These are phyloP conservation scores for Aphanocladium album DNA, from an alignment of 2,329 filamentous ascomycete species.

Conservation along the genomic window DNA sequence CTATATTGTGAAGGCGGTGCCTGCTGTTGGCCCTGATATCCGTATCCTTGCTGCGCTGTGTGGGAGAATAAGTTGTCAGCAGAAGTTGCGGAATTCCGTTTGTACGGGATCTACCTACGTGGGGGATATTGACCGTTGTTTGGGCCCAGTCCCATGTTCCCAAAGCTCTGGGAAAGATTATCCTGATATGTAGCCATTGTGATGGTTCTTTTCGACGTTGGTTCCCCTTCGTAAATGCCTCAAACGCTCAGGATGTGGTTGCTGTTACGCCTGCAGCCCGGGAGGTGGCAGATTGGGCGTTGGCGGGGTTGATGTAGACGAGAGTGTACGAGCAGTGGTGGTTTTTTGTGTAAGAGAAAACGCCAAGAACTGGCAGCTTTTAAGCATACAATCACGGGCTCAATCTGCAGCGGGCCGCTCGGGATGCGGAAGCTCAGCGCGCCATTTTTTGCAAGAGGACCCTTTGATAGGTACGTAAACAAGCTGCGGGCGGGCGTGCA, in stretches of 20 bases:
- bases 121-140: conserved; percentile 12
- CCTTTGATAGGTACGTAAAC: background rate
- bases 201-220: background rate
- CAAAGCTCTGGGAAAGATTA: conserved; percentile 11
- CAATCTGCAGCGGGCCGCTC: conserved; percentile 5
- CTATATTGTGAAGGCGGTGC: background rate
- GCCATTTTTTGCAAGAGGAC: background rate
- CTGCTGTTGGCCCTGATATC: conserved; percentile 4
- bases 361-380: background rate
- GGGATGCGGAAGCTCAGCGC: conserved; percentile 1
- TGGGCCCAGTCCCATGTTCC: conserved; percentile 10
- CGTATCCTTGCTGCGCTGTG: conserved; percentile 9
- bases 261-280: background rate
- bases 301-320: background rate
- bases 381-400: background rate
- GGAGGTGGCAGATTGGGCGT: background rate
- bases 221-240: background rate
- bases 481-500: background rate
- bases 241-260: background rate
- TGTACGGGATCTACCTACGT: background rate
- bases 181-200: conserved; percentile 10
- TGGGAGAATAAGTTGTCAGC: background rate
- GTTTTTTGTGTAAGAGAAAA: conserved; percentile 1
- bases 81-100: background rate
- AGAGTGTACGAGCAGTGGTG: background rate